Evolutionary conservation across 441 rosid species (phyloP).

Genomic region (Arabidopsis hybrid): DNA sequence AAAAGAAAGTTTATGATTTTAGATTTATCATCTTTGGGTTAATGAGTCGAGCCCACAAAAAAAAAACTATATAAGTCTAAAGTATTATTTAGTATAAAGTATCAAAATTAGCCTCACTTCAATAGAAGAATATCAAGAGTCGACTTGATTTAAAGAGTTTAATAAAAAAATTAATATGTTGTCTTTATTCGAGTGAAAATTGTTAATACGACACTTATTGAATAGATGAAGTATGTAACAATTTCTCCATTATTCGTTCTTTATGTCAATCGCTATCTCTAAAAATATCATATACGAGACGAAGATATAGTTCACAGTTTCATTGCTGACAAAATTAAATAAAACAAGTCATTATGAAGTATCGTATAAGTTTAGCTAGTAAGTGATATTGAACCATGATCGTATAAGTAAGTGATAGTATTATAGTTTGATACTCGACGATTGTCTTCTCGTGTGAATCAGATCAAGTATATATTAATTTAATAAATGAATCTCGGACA

Average conservation of each 20-base stretch:
- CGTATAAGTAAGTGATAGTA: too few species aligned
- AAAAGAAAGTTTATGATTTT: conserved; percentile 31
- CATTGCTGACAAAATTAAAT: not conserved
- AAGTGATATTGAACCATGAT: not conserved
- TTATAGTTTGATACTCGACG: not conserved
- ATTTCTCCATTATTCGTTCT: not conserved
- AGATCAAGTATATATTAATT: conserved; percentile 27
- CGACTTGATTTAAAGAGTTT: too few species aligned
- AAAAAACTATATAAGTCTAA: not conserved
- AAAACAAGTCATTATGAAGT: not conserved
- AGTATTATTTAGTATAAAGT: too few species aligned
- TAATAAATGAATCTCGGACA: conserved; percentile 35
- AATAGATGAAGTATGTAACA: not conserved
- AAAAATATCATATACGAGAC: not conserved
- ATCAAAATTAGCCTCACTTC: too few species aligned
- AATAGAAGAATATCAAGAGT: too few species aligned
- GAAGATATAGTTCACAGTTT: not conserved
- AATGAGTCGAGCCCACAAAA: conserved; percentile 36
- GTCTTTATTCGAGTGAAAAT: too few species aligned
- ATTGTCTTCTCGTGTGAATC: conserved; percentile 35
- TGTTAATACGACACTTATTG: too few species aligned
- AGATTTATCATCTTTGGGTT: conserved; percentile 34
- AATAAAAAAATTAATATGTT: too few species aligned
- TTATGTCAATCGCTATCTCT: not conserved
- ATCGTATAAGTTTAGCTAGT: not conserved